Percentiles rank a stretch among this genome's conserved stretches.
Conservation (phyloP, 164 flowering plant genomes). For the Aristolochia fimbriata region DNA sequence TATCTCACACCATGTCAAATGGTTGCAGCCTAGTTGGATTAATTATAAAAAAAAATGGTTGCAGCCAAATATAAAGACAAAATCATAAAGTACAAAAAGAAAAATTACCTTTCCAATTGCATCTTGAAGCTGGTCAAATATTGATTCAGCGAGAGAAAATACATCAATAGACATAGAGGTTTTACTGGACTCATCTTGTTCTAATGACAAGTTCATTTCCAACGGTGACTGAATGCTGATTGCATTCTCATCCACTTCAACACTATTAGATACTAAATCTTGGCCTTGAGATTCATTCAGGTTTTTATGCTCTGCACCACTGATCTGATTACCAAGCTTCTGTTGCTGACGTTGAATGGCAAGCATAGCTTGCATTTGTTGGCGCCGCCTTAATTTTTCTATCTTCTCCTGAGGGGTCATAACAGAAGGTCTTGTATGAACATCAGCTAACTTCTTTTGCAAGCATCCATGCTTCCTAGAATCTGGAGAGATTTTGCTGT, state of each 20-base stretch:
- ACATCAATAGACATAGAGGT: constrained; percentile 26
- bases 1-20: constrained; percentile 1
- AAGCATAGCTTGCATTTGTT: constrained; percentile 81
- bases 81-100: constrained; percentile 1
- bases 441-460: constrained; percentile 16
- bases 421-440: constrained; percentile 21
- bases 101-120: constrained; percentile 48
- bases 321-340: constrained; percentile 39
- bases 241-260: constrained; percentile 31
- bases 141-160: constrained; percentile 36
- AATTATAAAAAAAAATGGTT: too few species aligned
- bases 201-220: constrained; percentile 33
- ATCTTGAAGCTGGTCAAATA: constrained; percentile 60
- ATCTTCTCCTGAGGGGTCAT: constrained; percentile 93
- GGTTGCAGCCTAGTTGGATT: constrained; percentile 2
- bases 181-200: constrained; percentile 42
- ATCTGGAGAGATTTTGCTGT: constrained; percentile 23
- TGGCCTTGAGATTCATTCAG: constrained; percentile 22
- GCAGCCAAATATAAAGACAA: not conserved
- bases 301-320: constrained; percentile 17
- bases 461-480: constrained; percentile 13
- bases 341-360: constrained; percentile 80
- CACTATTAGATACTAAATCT: constrained; percentile 19
- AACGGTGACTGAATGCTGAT: constrained; percentile 17
- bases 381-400: constrained; percentile 77